phyloP scores from a whole-genome alignment of 306 rosid genomes.

The Ormosia emarginata region DNA sequence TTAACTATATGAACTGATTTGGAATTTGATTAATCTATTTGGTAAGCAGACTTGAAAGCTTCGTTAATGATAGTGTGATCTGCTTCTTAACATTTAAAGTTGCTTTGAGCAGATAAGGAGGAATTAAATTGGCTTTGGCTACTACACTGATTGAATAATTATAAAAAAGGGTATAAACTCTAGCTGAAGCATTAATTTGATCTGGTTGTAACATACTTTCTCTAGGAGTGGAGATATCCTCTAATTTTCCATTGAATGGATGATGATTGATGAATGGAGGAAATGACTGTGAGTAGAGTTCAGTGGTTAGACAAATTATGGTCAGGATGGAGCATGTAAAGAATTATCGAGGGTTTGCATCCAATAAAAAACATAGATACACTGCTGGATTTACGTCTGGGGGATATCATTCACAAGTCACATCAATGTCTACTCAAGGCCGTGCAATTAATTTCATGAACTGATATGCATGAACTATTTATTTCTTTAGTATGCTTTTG shows the following conservation, averaged over 20 bases:
- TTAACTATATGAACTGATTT: neutral
- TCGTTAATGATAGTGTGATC: neutral
- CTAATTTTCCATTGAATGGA: neutral
- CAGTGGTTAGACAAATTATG: neutral
- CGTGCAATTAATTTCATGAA: neutral
- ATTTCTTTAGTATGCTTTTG: conserved; percentile 7
- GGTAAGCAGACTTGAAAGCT: neutral
- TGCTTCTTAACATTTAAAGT: conserved; percentile 9
- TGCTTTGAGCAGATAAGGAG: neutral
- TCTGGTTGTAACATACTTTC: neutral
- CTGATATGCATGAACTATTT: conserved; percentile 15
- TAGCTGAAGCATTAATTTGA: neutral
- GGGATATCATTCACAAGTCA: neutral
- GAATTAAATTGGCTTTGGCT: neutral
- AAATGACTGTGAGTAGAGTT: conserved; percentile 7
- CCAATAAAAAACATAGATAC: neutral
- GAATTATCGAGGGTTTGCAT: neutral
- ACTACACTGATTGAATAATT: neutral
- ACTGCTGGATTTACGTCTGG: neutral
- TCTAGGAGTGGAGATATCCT: neutral
- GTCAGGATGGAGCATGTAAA: neutral
- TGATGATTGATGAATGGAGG: conserved; percentile 9
- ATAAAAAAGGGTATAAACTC: neutral
- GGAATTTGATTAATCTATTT: neutral
- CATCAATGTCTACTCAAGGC: neutral